Percentiles rank a stretch among this genome's conserved stretches.
These are phyloP conservation scores for Xylariaceae sp. DNA, from an alignment of 2,329 filamentous ascomycete species.

Conservation along the genomic window DNA sequence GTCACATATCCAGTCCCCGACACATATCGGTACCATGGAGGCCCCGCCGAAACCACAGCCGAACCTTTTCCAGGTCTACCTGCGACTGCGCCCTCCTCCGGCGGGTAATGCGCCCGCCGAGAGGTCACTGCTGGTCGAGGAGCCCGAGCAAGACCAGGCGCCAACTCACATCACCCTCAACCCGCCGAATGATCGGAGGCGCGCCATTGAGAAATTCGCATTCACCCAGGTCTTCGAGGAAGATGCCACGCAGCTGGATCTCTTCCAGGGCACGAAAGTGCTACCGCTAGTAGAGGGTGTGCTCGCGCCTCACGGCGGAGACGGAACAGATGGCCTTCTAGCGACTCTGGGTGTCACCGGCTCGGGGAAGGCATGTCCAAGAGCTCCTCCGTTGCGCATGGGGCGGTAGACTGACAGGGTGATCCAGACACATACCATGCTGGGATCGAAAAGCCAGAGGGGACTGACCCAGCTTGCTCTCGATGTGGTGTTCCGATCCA, in stretches of 20 bases:
- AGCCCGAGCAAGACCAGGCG: constrained; percentile 33
- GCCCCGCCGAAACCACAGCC: constrained; percentile 34
- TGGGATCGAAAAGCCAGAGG: constrained; percentile 78
- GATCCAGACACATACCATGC: constrained; percentile 81
- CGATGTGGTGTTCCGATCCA: constrained; percentile 79
- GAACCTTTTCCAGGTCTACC: constrained; percentile 82
- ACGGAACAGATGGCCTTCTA: constrained; percentile 81
- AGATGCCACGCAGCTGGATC: constrained; percentile 70
- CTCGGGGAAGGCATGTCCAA: constrained; percentile 83
- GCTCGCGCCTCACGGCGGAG: constrained; percentile 60
- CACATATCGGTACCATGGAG: constrained; percentile 37
- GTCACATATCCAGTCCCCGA: too few species aligned
- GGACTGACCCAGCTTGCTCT: constrained; percentile 88
- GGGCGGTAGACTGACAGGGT: constrained; percentile 2
- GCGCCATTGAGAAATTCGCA: constrained; percentile 85
- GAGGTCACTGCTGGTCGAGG: constrained; percentile 74
- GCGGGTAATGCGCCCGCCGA: constrained; percentile 41
- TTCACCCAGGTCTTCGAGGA: constrained; percentile 95
- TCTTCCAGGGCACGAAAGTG: constrained; percentile 76
- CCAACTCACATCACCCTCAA: constrained; percentile 69
- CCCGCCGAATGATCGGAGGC: constrained; percentile 76
- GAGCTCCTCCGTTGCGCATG: background rate
- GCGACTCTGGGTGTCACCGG: constrained; percentile 92
- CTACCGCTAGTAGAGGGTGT: constrained; percentile 73
- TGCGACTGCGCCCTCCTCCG: constrained; percentile 69